Conservation (phyloP, 805 yeast species). For the Wickerhamomyces chambardii region DNA sequence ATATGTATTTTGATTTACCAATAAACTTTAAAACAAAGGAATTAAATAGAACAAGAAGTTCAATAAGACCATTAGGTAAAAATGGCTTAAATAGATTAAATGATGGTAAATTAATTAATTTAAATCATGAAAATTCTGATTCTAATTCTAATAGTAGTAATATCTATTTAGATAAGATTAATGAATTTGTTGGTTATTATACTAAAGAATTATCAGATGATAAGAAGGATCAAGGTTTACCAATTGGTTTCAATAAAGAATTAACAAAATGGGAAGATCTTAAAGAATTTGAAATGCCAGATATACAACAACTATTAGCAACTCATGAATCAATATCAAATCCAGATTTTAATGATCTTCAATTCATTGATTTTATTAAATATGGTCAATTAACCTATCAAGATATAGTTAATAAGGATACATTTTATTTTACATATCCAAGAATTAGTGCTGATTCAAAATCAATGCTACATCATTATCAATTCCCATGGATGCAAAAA, state of each 20-base stretch:
- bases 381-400: not conserved
- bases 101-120: not conserved
- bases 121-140: not conserved
- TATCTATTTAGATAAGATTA: not conserved
- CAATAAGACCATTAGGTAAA: not conserved
- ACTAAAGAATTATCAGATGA: too few relatives aligned
- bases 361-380: not conserved
- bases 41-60: not conserved
- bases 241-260: too few relatives aligned
- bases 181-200: too few relatives aligned
- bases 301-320: not conserved
- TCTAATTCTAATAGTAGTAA: not conserved
- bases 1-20: not conserved
- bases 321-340: not conserved
- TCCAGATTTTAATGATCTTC: not conserved
- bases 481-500: conserved; percentile 1
- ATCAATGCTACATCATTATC: not conserved
- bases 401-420: not conserved
- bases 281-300: not conserved
- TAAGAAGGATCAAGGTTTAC: too few relatives aligned
- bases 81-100: not conserved
- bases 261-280: not conserved
- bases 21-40: not conserved
- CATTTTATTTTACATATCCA: not conserved
- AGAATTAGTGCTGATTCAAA: not conserved